Base-by-base conservation (phyloP, 176 grass and related monocot genomes). In the Typha latifolia region DNA sequence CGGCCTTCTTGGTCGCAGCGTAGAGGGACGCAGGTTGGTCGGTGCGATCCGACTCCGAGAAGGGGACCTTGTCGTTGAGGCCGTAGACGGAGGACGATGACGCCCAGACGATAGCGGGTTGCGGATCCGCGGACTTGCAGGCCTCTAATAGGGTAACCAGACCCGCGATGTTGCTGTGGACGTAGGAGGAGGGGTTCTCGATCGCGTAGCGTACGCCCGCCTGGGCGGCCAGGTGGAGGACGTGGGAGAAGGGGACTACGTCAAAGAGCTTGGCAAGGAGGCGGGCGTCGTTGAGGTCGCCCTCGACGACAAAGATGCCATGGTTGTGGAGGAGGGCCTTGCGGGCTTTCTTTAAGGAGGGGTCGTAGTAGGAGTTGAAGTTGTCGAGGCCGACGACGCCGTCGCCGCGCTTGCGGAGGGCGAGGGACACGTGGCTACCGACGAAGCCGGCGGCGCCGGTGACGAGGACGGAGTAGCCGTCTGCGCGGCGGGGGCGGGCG, bases 211-310 rank as follows among this genome's bases (percentile, higher is more conserved):
- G 87, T 48, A 90, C 83, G 6, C 87, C 87, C 12, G 83, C 87
- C 87, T 90, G 83, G 53, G 87, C 83, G 7, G 87, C 87, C n/a
- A 90, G 87, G 82, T 90, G 87, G 68, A 90, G 80, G 14, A 90
- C 83, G 72, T 90, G 83, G 0, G 83, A 82, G 87, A 90, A 90
- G 0, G 82, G 83, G 23, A 80, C 83, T 13, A 76, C 77, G 80
- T 80, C 87, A 79, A 90, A 86, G 50, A 90, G 80, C 77, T 83
- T 85, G 11, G 80, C 74, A 0, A 90, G 82, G 12, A 86, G 80
- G 55, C 69, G 76, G 32, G 79, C 82, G 68, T 90, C 87, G 77
- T 80, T 82, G 80, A 90, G 50, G 76, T 90, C 87, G 55, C 83
- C 87, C 49, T 90, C 77, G 6, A 86, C 83, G 16, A 86, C 77